phyloP scores from a whole-genome alignment of 2,329 filamentous ascomycete species.

The Bretziella fagacearum region DNA sequence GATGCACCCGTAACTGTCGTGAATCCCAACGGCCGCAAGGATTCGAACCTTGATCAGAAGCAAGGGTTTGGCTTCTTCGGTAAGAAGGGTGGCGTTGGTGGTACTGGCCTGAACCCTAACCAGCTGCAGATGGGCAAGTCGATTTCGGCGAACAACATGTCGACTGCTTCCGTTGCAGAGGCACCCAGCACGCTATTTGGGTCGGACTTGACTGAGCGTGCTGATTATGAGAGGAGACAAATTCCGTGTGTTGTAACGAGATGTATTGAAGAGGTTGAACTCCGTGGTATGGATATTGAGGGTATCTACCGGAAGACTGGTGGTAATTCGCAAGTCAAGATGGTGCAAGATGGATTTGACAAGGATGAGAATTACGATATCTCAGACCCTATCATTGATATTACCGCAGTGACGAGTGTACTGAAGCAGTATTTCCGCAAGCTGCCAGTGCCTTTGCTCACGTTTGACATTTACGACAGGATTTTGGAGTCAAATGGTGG shows the following conservation, averaged over 20 bases:
- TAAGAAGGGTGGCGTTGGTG: slow-evolving; percentile 26
- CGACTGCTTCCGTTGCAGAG: slow-evolving; percentile 17
- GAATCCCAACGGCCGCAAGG: slow-evolving; percentile 19
- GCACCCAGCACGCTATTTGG: slow-evolving; percentile 57
- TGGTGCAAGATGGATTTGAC: slow-evolving; percentile 83
- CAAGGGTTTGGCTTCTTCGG: slow-evolving; percentile 56
- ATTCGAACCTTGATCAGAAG: slow-evolving; percentile 23
- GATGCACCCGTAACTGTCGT: slow-evolving; percentile 27
- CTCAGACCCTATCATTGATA: slow-evolving; percentile 82
- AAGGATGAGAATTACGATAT: slow-evolving; percentile 76
- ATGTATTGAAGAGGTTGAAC: slow-evolving; percentile 92
- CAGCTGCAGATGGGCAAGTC: slow-evolving; percentile 10
- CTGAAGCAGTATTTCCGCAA: slow-evolving; percentile 97
- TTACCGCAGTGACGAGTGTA: slow-evolving; percentile 87
- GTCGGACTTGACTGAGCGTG: slow-evolving; percentile 69
- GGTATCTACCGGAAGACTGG: slow-evolving; percentile 97
- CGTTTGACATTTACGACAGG: slow-evolving; percentile 79
- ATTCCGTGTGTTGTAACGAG: slow-evolving; percentile 82
- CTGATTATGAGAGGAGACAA: slow-evolving; percentile 73
- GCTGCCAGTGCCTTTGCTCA: slow-evolving; percentile 74
- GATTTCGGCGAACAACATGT: slow-evolving; percentile 8
- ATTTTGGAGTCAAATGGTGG: slow-evolving; percentile 66
- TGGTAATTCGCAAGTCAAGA: slow-evolving; percentile 76
- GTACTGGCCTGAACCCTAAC: background rate
- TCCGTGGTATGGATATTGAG: slow-evolving; percentile 91